These are phyloP conservation scores for Periconia sp. DNA, from an alignment of 2,329 filamentous ascomycete genomes.

Conservation along the genomic window DNA sequence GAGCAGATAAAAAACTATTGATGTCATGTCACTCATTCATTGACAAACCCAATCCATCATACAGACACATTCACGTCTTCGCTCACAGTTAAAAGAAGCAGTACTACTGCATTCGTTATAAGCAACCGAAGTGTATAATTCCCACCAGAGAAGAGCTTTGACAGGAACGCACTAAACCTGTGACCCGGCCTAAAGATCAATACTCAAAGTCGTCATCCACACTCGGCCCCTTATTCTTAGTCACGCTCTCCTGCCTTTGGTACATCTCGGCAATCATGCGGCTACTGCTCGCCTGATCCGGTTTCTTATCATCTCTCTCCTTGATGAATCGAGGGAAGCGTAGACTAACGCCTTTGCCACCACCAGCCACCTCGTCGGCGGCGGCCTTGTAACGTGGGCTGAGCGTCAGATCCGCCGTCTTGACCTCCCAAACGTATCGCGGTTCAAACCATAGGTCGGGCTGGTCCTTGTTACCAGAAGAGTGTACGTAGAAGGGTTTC, in stretches of 20 bases:
- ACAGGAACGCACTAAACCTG: background rate
- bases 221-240: slow-evolving; percentile 79
- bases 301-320: slow-evolving; percentile 91
- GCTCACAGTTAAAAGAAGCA: too few relatives aligned
- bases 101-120: too few relatives aligned
- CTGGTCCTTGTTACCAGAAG: slow-evolving; percentile 81
- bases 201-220: slow-evolving; percentile 99
- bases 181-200: slow-evolving; percentile 43
- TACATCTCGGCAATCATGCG: slow-evolving; percentile 96
- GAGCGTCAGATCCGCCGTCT: slow-evolving; percentile 91
- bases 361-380: slow-evolving; percentile 70
- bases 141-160: too few relatives aligned
- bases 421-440: slow-evolving; percentile 93
- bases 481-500: slow-evolving; percentile 94
- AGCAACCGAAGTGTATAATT: too few relatives aligned
- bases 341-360: slow-evolving; percentile 78
- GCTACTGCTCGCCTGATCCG: slow-evolving; percentile 82
- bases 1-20: too few relatives aligned
- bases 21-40: too few relatives aligned
- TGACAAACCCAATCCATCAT: too few relatives aligned
- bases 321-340: slow-evolving; percentile 94
- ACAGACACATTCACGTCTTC: too few relatives aligned
- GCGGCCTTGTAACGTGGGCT: slow-evolving; percentile 94
- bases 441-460: slow-evolving; percentile 99
- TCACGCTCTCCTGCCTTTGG: slow-evolving; percentile 85